phyloP scores from a whole-genome alignment of 441 rosid genomes.

The Adansonia madagascariensis region DNA sequence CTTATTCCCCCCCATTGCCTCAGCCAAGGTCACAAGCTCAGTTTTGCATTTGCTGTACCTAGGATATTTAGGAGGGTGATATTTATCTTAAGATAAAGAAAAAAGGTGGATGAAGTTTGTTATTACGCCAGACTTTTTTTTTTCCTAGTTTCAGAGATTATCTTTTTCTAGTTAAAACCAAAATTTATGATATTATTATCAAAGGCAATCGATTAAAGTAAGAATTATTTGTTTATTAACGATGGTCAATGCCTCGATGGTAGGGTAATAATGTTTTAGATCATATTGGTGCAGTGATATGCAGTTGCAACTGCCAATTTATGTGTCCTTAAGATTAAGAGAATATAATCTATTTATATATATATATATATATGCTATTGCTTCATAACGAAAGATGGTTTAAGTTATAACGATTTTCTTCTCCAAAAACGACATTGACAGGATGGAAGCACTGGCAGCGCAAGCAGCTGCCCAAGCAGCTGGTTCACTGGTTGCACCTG shows the following conservation, averaged over 20 bases:
- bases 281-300: background rate
- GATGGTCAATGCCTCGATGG: background rate
- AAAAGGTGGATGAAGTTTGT: background rate
- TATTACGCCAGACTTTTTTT: background rate
- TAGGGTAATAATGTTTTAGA: background rate
- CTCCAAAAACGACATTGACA: constrained; percentile 6
- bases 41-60: background rate
- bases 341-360: background rate
- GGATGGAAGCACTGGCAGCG: constrained; percentile 11
- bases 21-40: background rate
- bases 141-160: background rate
- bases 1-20: background rate
- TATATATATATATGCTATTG: background rate
- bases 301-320: background rate
- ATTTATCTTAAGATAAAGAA: background rate
- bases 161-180: background rate
- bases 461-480: constrained; percentile 21
- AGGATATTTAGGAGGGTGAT: background rate
- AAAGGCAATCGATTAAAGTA: background rate
- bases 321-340: background rate
- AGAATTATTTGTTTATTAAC: background rate
- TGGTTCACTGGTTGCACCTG: constrained; percentile 17
- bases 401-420: background rate
- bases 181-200: background rate
- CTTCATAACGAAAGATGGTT: background rate